A percentile compares a stretch with the other conserved stretches of the same genome.
Evolutionary conservation across 257 asterid genomes (phyloP).

Genomic region (Dorcoceras hygrometricum): DNA sequence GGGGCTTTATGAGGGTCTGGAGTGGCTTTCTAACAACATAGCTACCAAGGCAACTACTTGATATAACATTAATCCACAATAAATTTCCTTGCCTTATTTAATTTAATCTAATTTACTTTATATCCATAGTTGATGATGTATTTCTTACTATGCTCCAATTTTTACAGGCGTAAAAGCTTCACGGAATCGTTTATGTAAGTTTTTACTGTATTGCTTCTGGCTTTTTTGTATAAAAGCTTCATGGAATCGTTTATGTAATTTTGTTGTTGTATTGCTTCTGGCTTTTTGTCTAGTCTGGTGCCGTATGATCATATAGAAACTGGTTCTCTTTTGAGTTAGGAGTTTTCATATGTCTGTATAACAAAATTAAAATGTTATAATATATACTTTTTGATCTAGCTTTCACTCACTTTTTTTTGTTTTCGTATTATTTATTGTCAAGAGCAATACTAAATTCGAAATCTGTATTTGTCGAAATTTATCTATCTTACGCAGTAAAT

Average conservation of each 20-base stretch:
- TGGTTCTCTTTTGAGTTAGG: too few species aligned
- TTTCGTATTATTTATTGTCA: too few species aligned
- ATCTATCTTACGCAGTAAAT: too few species aligned
- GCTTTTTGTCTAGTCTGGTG: conserved; percentile 45
- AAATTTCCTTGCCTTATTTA: background rate
- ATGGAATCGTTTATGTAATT: conserved; percentile 33
- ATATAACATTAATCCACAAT: background rate
- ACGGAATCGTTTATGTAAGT: conserved; percentile 33
- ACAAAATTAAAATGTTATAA: too few species aligned
- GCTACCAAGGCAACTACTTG: conserved; percentile 38
- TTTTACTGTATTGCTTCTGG: conserved; percentile 52
- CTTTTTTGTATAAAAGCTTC: conserved; percentile 40
- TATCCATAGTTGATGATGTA: background rate
- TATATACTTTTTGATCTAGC: too few species aligned
- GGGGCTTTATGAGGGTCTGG: conserved; percentile 57
- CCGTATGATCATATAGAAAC: too few species aligned
- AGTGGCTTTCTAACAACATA: conserved; percentile 56
- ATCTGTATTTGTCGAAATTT: too few species aligned
- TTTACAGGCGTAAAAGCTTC: conserved; percentile 50
- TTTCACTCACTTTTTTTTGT: too few species aligned
- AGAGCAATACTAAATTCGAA: too few species aligned
- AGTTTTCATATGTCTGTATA: too few species aligned
- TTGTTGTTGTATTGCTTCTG: conserved; percentile 53
- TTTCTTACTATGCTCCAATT: conserved; percentile 12
- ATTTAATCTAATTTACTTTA: background rate